Conservation (phyloP, 495 filamentous ascomycete species). For the Hypoxylon crocopeplum region DNA sequence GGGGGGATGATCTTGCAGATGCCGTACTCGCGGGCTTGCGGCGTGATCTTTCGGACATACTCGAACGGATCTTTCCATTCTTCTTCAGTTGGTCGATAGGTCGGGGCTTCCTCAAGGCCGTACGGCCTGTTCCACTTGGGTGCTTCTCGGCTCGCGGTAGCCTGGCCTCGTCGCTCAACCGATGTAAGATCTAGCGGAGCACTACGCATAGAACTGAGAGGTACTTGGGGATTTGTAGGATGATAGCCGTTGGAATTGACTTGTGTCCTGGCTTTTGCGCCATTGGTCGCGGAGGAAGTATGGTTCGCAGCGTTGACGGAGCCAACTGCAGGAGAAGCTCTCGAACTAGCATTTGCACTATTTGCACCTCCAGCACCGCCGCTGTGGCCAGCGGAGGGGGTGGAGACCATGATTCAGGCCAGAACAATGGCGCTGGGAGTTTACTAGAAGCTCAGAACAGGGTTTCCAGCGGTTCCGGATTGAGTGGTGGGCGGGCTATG, state of each 20-base stretch:
- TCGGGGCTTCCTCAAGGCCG: conserved; percentile 88
- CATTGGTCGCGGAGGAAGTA: conserved; percentile 43
- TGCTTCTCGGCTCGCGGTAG: conserved; percentile 75
- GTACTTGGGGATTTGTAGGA: conserved; percentile 54
- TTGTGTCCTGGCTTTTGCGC: conserved; percentile 50
- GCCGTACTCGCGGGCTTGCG: conserved; percentile 84
- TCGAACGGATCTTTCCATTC: conserved; percentile 93
- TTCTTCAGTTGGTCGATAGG: conserved; percentile 87
- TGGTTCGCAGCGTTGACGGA: conserved; percentile 39
- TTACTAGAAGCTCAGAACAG: background rate
- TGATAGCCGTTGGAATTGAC: conserved; percentile 61
- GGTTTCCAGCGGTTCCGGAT: conserved; percentile 9
- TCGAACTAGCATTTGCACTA: conserved; percentile 51
- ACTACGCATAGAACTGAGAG: conserved; percentile 60
- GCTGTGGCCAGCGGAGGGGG: conserved; percentile 45
- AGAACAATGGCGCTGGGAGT: conserved; percentile 4
- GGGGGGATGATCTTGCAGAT: conserved; percentile 96
- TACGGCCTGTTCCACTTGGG: conserved; percentile 79
- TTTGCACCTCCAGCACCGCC: conserved; percentile 42
- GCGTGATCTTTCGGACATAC: conserved; percentile 88
- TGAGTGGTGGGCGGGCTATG: conserved; percentile 19
- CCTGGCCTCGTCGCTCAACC: conserved; percentile 87
- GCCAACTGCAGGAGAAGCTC: conserved; percentile 56
- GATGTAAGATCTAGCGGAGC: conserved; percentile 81
- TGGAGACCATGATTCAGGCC: conserved; percentile 48